Conservation (phyloP, 23 red algal genomes). For the Gracilaria domingensis region DNA sequence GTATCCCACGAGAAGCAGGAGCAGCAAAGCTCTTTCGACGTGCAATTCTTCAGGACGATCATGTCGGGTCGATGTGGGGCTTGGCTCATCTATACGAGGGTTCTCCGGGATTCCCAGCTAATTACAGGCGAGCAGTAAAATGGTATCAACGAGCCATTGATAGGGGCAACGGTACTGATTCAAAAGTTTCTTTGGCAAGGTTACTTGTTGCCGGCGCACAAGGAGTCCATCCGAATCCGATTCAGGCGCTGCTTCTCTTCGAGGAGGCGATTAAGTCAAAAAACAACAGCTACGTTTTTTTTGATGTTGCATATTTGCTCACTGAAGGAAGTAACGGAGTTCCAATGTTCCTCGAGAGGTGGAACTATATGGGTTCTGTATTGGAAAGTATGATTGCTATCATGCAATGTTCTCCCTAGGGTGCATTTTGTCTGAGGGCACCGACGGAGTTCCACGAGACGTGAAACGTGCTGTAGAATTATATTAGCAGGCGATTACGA, state of each 20-base stretch:
- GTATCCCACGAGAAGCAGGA: not conserved
- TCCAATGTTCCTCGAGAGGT: conserved; percentile 26
- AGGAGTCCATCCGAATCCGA: conserved; percentile 16
- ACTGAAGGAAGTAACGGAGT: conserved; percentile 24
- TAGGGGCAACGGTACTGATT: conserved; percentile 21
- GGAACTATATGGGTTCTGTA: conserved; percentile 30
- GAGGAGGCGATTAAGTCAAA: conserved; percentile 27
- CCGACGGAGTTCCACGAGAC: conserved; percentile 28
- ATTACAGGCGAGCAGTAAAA: conserved; percentile 36
- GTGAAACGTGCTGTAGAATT: conserved; percentile 7
- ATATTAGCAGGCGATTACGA: not conserved
- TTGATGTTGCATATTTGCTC: conserved; percentile 33
- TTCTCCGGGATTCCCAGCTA: conserved; percentile 17
- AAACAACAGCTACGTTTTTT: conserved; percentile 20
- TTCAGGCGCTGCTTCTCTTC: conserved; percentile 33
- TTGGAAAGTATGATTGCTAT: conserved; percentile 1
- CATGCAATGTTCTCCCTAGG: conserved; percentile 16
- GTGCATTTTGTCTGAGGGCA: conserved; percentile 2
- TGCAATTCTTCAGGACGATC: not conserved
- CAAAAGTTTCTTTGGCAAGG: conserved; percentile 35
- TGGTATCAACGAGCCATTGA: conserved; percentile 56
- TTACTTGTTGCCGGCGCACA: conserved; percentile 11
- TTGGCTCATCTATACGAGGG: conserved; percentile 26
- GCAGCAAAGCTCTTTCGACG: conserved; percentile 4
- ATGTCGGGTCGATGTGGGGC: conserved; percentile 1